These are phyloP conservation scores for Marchantia paleacea DNA, from an alignment of 225 moss, liverwort and hornwort genomes.

Conservation along the genomic window DNA sequence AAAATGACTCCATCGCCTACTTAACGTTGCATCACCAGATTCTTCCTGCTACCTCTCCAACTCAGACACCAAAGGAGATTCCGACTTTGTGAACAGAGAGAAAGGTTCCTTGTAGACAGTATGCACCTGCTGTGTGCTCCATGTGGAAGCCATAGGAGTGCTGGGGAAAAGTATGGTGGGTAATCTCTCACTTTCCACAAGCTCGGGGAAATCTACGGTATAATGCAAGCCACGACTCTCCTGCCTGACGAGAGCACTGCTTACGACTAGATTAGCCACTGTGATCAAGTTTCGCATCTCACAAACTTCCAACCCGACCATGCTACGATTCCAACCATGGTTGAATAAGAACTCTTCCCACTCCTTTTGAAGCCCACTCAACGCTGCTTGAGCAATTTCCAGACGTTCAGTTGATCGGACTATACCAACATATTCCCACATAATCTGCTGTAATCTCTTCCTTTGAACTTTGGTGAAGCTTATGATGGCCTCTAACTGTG, in stretches of 20 bases:
- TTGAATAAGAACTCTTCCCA: conserved; percentile 89
- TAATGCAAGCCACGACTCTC: conserved; percentile 98
- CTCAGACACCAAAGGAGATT: conserved; percentile 5
- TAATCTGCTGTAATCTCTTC: conserved; percentile 82
- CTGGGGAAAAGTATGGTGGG: conserved; percentile 85
- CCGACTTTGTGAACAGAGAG: conserved; percentile 5
- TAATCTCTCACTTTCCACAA: conserved; percentile 89
- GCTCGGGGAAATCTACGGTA: conserved; percentile 77
- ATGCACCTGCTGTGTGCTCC: conserved; percentile 90
- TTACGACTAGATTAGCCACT: conserved; percentile 78
- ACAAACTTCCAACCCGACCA: conserved; percentile 87
- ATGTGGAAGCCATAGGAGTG: conserved; percentile 57
- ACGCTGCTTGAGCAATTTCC: conserved; percentile 62
- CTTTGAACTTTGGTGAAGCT: conserved; percentile 61
- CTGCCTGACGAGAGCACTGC: conserved; percentile 87
- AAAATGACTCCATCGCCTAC: not conserved
- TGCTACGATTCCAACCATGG: conserved; percentile 76
- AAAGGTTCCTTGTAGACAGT: conserved; percentile 52
- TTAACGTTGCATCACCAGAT: not conserved
- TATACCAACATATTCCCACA: conserved; percentile 99
- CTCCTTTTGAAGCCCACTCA: conserved; percentile 69
- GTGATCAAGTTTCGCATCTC: conserved; percentile 99
- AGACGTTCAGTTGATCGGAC: conserved; percentile 96
- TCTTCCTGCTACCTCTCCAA: conserved; percentile 14
- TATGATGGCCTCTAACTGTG: conserved; percentile 53